These are phyloP conservation scores for Somion occarium DNA, from an alignment of 1,284 basidiomycete genomes.

Conservation along the genomic window DNA sequence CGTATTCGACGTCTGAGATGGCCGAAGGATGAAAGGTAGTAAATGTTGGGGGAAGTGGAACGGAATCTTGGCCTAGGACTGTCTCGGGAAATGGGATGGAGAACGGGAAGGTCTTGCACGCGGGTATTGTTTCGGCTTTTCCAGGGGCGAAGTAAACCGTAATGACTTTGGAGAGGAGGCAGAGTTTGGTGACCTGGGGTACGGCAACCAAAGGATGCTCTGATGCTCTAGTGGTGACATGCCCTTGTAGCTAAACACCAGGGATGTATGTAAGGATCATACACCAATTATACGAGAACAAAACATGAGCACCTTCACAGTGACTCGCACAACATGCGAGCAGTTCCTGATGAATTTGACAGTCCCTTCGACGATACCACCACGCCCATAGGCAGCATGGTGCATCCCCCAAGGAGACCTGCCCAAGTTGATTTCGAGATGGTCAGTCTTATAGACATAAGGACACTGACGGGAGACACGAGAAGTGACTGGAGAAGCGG, in stretches of 20 bases:
- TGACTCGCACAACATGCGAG: slow-evolving; percentile 32
- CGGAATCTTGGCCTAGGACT: slow-evolving; percentile 22
- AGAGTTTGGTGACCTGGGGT: slow-evolving; percentile 15
- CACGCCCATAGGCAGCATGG: slow-evolving; percentile 38
- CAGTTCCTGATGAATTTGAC: slow-evolving; percentile 32
- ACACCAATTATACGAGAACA: too few species aligned
- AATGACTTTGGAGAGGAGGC: slow-evolving; percentile 28
- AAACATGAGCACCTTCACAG: slow-evolving; percentile 27
- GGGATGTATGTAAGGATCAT: slow-evolving; percentile 3
- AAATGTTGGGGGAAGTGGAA: slow-evolving; percentile 36
- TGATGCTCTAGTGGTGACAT: slow-evolving; percentile 30
- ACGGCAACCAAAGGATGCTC: slow-evolving; percentile 23
- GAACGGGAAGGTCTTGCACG: slow-evolving; percentile 32
- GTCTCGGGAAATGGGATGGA: slow-evolving; percentile 35
- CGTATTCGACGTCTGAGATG: slow-evolving; percentile 35
- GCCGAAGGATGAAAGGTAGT: slow-evolving; percentile 32
- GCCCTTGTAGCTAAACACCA: slow-evolving; percentile 33
- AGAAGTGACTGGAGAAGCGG: slow-evolving; percentile 10
- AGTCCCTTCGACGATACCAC: slow-evolving; percentile 36
- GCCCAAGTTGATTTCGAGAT: slow-evolving; percentile 38
- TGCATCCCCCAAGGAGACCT: slow-evolving; percentile 34
- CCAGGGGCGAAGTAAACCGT: slow-evolving; percentile 26
- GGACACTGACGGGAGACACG: slow-evolving; percentile 19
- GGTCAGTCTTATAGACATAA: slow-evolving; percentile 35
- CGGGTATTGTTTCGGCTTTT: slow-evolving; percentile 18